A percentile compares a stretch with the other conserved stretches of the same genome.
Conservation (phyloP, 2,329 filamentous ascomycete genomes). For the Mycosphaerella sp. region DNA sequence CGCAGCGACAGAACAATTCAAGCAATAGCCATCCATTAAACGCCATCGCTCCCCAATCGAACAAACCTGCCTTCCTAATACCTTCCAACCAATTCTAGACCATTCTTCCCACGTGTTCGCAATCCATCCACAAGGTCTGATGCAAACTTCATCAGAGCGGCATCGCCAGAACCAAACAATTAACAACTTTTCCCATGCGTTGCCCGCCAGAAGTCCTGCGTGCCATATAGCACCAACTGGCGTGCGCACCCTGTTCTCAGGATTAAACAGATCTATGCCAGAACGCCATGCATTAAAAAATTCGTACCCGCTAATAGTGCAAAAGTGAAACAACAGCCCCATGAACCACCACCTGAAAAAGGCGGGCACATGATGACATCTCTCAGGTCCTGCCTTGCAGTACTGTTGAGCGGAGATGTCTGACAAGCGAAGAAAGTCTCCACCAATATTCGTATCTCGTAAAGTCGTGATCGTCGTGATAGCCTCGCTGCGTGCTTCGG, state of each 20-base stretch:
- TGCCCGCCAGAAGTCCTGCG: neutral
- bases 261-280: constrained; percentile 17
- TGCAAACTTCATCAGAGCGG: constrained; percentile 3
- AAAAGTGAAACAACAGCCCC: constrained; percentile 18
- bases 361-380: neutral
- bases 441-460: constrained; percentile 20
- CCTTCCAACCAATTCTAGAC: neutral
- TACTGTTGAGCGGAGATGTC: neutral
- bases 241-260: constrained; percentile 9
- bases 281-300: constrained; percentile 19
- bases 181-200: constrained; percentile 7
- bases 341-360: neutral
- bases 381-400: constrained; percentile 7
- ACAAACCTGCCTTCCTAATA: neutral
- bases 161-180: neutral
- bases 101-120: constrained; percentile 6
- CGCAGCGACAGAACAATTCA: constrained; percentile 5
- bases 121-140: constrained; percentile 8
- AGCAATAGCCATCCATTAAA: constrained; percentile 1
- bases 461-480: constrained; percentile 16
- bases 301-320: constrained; percentile 22
- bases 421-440: constrained; percentile 6
- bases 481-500: constrained; percentile 22
- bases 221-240: neutral
- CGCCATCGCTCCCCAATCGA: constrained; percentile 3